Base-by-base conservation (phyloP, 768 basidiomycete genomes). In the Hirschioporus abietinus region DNA sequence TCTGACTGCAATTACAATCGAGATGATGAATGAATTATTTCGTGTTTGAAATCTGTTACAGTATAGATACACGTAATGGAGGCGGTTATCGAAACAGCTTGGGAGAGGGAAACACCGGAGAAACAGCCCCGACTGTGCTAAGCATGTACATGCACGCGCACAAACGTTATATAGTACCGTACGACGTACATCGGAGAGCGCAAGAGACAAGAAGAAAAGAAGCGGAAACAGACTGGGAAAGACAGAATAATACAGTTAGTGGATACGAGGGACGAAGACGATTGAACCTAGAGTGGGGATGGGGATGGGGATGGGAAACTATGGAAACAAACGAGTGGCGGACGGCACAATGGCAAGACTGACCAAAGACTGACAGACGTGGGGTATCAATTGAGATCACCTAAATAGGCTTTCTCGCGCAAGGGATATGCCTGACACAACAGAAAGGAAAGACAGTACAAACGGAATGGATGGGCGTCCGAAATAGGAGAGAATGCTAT, bases 211-310 rank as follows among this genome's bases (percentile, higher is more conserved):
- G 12, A 12, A 52, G 12, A 3, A 15, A 52, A 15, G 42, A 52
- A 20, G 42, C 7, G 35, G 12, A 52, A 52, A 52, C 42, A 52
- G 42, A 52, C 15, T 5, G 12, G 20, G 42, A 52, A 52, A 52
- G 42, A 52, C 42, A 52, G 42, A 52, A 52, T 52, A 52, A 52
- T 52, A 52, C 42, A 52, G 42, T 52, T 52, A 52, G 42, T 52
- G 42, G 12, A 3, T 1, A 52, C 42, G 12, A 52, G 42, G 42
- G 42, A 52, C 20, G 12, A 15, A 20, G 42, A 52, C 42, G 12
- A 6, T 6, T 52, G 42, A 52, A 52, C 5, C 12, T 52, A 52
- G 42, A 52, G 42, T 52, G 42, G 42, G 42, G 42, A 52, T 52
- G 42, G 42, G 35, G 42, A 52, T 15, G 42, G 42, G 42, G 20